Evolutionary conservation across 129 eudicot genomes (phyloP).

Genomic region (Cynara cardunculus): DNA sequence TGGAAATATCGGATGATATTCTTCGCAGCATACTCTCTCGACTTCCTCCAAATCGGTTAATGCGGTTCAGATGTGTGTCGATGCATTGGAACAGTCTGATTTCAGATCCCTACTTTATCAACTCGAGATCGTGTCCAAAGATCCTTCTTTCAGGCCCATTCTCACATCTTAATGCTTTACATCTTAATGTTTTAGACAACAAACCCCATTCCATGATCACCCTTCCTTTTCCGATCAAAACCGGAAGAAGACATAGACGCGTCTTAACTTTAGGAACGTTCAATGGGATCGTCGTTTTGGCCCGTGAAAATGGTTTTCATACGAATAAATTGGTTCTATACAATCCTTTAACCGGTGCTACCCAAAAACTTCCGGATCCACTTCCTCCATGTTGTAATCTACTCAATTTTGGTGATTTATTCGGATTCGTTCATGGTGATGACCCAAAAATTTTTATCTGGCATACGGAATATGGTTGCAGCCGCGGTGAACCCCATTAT

Average conservation of each 20-base stretch:
- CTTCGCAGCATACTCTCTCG: background rate
- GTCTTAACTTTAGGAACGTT: background rate
- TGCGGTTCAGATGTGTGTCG: slow-evolving; percentile 11
- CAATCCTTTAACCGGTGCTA: slow-evolving; percentile 9
- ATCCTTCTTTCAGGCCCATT: background rate
- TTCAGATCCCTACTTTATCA: slow-evolving; percentile 12
- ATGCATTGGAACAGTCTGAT: slow-evolving; percentile 23
- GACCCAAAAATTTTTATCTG: background rate
- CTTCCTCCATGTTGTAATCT: background rate
- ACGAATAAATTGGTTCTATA: background rate
- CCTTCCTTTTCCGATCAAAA: background rate
- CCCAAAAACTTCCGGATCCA: background rate
- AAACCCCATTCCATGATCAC: background rate
- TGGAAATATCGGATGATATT: background rate
- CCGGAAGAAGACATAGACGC: background rate
- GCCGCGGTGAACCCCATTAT: background rate
- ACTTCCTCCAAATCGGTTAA: slow-evolving; percentile 3
- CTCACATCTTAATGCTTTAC: no score
- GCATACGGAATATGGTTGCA: background rate
- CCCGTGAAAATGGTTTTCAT: no score
- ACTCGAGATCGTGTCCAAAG: slow-evolving; percentile 17
- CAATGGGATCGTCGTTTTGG: slow-evolving; percentile 3
- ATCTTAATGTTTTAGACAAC: background rate
- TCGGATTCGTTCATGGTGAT: slow-evolving; percentile 7
- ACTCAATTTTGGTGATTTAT: no score